A percentile compares a stretch with the other conserved stretches of the same genome.
These are phyloP conservation scores for Barnettozyma salicaria DNA, from an alignment of 805 yeast species.

Conservation along the genomic window DNA sequence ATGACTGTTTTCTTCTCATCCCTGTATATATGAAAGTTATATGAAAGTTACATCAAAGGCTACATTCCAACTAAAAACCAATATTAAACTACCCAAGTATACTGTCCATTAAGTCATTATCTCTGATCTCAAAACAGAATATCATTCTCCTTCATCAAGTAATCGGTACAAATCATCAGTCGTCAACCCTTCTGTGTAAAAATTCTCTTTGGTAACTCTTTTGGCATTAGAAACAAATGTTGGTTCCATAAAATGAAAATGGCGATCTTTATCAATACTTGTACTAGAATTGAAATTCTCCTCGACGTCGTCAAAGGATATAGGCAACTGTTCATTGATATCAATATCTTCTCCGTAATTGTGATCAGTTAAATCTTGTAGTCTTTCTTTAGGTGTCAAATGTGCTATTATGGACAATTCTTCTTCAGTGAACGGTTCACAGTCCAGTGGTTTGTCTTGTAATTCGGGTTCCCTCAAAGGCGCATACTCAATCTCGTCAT, in stretches of 20 bases:
- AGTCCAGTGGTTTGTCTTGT: slow-evolving; percentile 40
- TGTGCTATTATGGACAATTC: slow-evolving; percentile 26
- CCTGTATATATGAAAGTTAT: slow-evolving; percentile 1
- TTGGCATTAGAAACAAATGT: slow-evolving; percentile 22
- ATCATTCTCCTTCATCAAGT: slow-evolving; percentile 16
- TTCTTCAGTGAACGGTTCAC: slow-evolving; percentile 34
- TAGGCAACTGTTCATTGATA: slow-evolving; percentile 17
- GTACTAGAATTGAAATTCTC: slow-evolving; percentile 22
- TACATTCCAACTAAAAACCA: too few relatives aligned
- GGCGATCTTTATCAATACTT: slow-evolving; percentile 11
- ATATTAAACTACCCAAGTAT: too few relatives aligned
- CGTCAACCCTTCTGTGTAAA: slow-evolving; percentile 19
- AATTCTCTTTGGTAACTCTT: slow-evolving; percentile 10
- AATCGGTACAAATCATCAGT: slow-evolving; percentile 19
- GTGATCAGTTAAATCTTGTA: slow-evolving; percentile 7
- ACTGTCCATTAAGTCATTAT: neutral
- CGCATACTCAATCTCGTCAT: slow-evolving; percentile 43
- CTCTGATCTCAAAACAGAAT: neutral
- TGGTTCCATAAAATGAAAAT: slow-evolving; percentile 23
- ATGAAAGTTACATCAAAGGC: too few relatives aligned
- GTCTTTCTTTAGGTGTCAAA: slow-evolving; percentile 18
- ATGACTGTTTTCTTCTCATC: too few relatives aligned
- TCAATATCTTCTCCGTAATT: slow-evolving; percentile 11
- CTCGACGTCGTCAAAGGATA: slow-evolving; percentile 24
- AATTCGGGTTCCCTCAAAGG: slow-evolving; percentile 35